Base-by-base conservation (phyloP, 495 filamentous ascomycete genomes). In the Aspergillus avenaceus region DNA sequence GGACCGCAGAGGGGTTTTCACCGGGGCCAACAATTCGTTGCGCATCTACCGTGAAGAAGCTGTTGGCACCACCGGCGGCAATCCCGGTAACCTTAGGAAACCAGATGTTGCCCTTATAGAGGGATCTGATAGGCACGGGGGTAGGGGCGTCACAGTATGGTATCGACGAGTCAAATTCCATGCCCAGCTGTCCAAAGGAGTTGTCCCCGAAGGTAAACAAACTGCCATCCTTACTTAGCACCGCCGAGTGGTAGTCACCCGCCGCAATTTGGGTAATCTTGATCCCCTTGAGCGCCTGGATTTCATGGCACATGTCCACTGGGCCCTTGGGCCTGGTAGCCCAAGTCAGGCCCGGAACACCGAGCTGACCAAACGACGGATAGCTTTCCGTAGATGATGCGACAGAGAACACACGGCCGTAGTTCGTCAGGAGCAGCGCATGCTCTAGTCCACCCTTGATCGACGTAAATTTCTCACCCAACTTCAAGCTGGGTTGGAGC, bases 181-280 rank as follows among this genome's bases (percentile, higher is more conserved):
- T 81, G 6, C 92, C 92, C 8, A 97, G 71, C 65, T 97, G 93
- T 26, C 93, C 93, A 46, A 78, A 76, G 0, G 84, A 83, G 64
- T 97, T 97, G 62, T 96, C 90, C 18, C 93, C 93, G 66, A 96
- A 98, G 22, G 82, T 73, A 65, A 90, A 96, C n/a, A 91, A 77
- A 21, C 79, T 76, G 29, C 93, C 93, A 36, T 86, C 70, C 22
- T 73, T 76, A 59, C 90, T 87, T 14, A 90, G 73, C 1, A 77
- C 85, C 9, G 96, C 69, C 22, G 90, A 92, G 65, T 98, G 93
- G 54, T 85, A 85, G 61, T 96, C 91, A 23, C 93, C 93, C 9
- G 89, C 64, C 0, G 92, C 91, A 49, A 97, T 83, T 42, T 85
- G 73, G 7, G 72, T 65, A 31, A 95, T 82, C 24, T 82, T 75